Conservation (phyloP, 768 basidiomycete species). For the Naganishia friedmannii region DNA sequence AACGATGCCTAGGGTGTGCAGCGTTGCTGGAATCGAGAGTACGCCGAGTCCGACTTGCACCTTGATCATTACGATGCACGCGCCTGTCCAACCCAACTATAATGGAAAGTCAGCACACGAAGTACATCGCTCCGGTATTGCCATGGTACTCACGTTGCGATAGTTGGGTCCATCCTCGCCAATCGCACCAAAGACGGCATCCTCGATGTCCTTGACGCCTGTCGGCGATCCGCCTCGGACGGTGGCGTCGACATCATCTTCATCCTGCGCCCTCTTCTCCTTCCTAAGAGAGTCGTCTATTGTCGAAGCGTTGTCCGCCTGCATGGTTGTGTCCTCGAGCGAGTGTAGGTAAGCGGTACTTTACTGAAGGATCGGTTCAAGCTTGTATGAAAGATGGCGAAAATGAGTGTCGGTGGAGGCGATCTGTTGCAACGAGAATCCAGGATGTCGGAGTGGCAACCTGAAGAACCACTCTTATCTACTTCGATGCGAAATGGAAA, state of each 20-base stretch:
- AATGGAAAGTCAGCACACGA: background rate
- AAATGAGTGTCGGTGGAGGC: background rate
- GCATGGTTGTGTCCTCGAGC: background rate
- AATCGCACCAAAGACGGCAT: conserved; percentile 22
- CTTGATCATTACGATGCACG: conserved; percentile 43
- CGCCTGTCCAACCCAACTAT: conserved; percentile 37
- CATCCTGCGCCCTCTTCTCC: conserved; percentile 4
- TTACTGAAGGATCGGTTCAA: background rate
- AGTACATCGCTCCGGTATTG: background rate
- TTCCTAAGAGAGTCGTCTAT: conserved; percentile 13
- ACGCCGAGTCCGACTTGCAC: conserved; percentile 45
- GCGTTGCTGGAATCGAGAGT: conserved; percentile 39
- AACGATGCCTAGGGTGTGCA: conserved; percentile 39
- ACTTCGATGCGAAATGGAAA: background rate
- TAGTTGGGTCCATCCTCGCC: conserved; percentile 26
- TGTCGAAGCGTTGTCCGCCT: conserved; percentile 20
- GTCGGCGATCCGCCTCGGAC: conserved; percentile 4
- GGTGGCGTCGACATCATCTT: background rate
- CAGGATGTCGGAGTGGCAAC: background rate
- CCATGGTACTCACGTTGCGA: conserved; percentile 17
- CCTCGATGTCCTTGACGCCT: conserved; percentile 23
- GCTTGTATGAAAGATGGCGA: background rate
- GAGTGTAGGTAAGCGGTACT: background rate
- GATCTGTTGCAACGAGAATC: background rate
- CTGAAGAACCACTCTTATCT: background rate